Evolutionary conservation across 495 filamentous ascomycete species (phyloP).

Genomic region (Xylaria acuta): DNA sequence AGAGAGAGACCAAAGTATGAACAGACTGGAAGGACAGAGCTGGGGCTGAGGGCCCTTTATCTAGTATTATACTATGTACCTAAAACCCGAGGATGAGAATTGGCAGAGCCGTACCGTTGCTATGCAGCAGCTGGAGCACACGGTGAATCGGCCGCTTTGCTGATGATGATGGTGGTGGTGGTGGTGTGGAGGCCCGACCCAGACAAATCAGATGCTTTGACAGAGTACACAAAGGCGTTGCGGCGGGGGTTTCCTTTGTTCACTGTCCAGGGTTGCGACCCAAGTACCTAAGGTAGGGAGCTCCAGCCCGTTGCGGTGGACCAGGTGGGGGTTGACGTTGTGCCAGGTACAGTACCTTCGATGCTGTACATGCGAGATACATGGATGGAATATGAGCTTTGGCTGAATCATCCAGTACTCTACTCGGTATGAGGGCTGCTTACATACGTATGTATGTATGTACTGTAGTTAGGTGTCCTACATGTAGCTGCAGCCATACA

Average conservation of each 20-base stretch:
- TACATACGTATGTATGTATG: too few relatives aligned
- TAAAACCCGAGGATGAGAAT: slow-evolving; percentile 25
- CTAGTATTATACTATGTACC: slow-evolving; percentile 25
- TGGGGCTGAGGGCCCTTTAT: slow-evolving; percentile 29
- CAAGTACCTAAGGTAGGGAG: background rate
- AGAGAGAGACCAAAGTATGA: slow-evolving; percentile 9
- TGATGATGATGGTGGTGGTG: slow-evolving; percentile 10
- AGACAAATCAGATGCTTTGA: slow-evolving; percentile 24
- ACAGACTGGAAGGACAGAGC: background rate
- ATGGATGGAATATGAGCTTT: background rate
- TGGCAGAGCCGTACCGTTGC: slow-evolving; percentile 26
- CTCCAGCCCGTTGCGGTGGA: slow-evolving; percentile 7
- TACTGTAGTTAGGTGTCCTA: too few relatives aligned
- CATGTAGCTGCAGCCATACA: background rate
- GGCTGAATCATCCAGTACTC: background rate
- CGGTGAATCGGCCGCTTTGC: slow-evolving; percentile 21
- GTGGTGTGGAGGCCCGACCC: slow-evolving; percentile 26
- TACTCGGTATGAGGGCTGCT: background rate
- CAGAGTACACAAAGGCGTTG: slow-evolving; percentile 22
- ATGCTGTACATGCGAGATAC: slow-evolving; percentile 7
- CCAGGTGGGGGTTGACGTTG: slow-evolving; percentile 6
- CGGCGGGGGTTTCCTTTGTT: slow-evolving; percentile 18
- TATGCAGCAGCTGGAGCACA: slow-evolving; percentile 30
- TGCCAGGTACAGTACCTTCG: slow-evolving; percentile 7
- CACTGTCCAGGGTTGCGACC: background rate